Evolutionary conservation across 108 stramenopile species (phyloP).

Genomic region (Pelagomonas calceolata): DNA sequence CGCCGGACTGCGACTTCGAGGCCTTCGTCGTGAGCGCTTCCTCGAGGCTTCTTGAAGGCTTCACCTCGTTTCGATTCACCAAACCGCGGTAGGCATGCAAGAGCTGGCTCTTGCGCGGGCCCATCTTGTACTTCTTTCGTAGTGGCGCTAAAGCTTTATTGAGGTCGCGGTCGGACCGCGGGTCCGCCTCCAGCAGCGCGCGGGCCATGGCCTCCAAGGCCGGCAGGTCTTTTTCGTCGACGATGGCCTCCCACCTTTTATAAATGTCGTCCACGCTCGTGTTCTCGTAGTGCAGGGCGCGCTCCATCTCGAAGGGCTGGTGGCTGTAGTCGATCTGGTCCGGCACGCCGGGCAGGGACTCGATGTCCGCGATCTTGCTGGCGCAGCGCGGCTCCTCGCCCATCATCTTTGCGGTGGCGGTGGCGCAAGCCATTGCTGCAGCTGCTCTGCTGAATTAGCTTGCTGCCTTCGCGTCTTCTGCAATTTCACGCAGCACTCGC

Average conservation of each 20-base stretch:
- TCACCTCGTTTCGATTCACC: neutral
- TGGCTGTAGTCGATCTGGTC: too few species aligned
- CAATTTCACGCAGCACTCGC: too few species aligned
- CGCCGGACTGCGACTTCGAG: conserved; percentile 14
- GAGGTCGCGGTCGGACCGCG: neutral
- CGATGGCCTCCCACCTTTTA: conserved; percentile 6
- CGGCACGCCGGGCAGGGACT: too few species aligned
- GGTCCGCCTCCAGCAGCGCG: neutral
- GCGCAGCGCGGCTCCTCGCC: too few species aligned
- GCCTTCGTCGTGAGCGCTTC: conserved; percentile 9
- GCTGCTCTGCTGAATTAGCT: too few species aligned
- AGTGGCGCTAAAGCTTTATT: neutral
- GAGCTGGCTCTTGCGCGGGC: conserved; percentile 10
- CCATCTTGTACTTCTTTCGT: neutral
- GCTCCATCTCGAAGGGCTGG: too few species aligned
- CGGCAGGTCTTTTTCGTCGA: neutral
- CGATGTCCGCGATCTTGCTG: too few species aligned
- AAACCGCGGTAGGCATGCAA: conserved; percentile 9
- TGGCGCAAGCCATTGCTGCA: too few species aligned
- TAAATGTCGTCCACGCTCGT: conserved; percentile 8
- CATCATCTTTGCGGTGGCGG: too few species aligned
- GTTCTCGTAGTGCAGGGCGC: conserved; percentile 12
- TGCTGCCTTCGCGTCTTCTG: too few species aligned
- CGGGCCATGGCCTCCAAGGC: neutral
- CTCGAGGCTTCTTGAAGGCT: conserved; percentile 4